Evolutionary conservation across 495 filamentous ascomycete genomes (phyloP), one percentile per base, ranked within the genome.

Genomic region (Hypoxylon subgilvum): DNA sequence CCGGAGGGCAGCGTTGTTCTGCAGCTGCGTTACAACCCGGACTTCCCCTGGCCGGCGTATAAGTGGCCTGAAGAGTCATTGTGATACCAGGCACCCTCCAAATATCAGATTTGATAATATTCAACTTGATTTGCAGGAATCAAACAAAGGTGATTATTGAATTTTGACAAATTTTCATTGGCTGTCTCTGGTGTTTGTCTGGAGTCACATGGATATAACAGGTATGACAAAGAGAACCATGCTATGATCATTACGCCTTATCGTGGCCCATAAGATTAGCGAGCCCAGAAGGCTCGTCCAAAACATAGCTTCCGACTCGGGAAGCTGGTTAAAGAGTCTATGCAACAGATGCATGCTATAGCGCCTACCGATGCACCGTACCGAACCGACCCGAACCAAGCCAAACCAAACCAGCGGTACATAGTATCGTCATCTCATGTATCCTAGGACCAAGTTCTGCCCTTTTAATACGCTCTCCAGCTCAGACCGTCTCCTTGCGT

Each of bases 21-120:
- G 3, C 27, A 46, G 5, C 12, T 53, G 3, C 21, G 30, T 0
- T 45, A 19, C 12, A 23, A 68, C 39, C 51, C 52, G 3, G 56
- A 61, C 9, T 58, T 65, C 18, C 25, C 52, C 28, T 65, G 52
- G 61, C 52, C 55, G 2, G 10, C 51, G 17, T 67, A 65, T 14
- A 30, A 54, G 30, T 64, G 65, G 65, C 60, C 65, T 1, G 55
- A 57, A 25, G 61, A 25, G 1, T 65, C 61, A 8, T 30, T 61
- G 28, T 61, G 16, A 27, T 17, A 2, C 3, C 4, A 12, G 31
- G 9, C 9, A 34, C n/a, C n/a, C n/a, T n/a, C n/a, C n/a, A n/a
- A n/a, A n/a, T n/a, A n/a, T n/a, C n/a, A n/a, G n/a, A n/a, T n/a
- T n/a, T n/a, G n/a, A n/a, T n/a, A n/a, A n/a, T n/a, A n/a, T n/a